Conservation (phyloP, 306 rosid species). For the Quercus wislizeni region DNA sequence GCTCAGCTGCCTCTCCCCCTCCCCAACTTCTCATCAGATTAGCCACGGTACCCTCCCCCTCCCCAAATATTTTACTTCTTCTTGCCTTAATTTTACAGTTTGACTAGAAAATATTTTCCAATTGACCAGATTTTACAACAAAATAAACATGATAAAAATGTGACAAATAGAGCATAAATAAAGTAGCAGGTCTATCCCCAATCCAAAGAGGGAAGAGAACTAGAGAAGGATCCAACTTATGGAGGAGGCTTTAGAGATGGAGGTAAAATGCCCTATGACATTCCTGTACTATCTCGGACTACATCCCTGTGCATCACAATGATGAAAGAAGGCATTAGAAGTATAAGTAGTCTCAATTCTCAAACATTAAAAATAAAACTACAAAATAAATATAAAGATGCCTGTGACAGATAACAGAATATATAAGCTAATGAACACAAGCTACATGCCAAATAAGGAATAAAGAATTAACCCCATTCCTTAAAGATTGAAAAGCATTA, state of each 20-base stretch:
- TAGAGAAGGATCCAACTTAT: conserved; percentile 46
- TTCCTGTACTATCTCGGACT: conserved; percentile 41
- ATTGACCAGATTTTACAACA: too few species aligned
- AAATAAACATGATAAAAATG: not conserved
- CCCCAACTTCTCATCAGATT: too few species aligned
- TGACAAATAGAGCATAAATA: not conserved
- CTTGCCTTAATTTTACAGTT: too few species aligned
- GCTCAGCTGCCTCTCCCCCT: too few species aligned
- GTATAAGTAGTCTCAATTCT: not conserved
- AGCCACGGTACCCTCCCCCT: too few species aligned
- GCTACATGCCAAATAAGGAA: not conserved
- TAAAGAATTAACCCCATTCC: not conserved
- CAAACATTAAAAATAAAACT: not conserved
- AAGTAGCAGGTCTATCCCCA: conserved; percentile 45
- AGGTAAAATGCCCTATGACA: conserved; percentile 66
- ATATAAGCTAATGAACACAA: not conserved
- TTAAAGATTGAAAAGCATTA: not conserved
- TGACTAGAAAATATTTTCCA: too few species aligned
- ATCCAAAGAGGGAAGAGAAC: conserved; percentile 39
- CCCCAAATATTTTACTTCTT: too few species aligned
- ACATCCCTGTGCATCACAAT: conserved; percentile 35
- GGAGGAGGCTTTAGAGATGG: conserved; percentile 76
- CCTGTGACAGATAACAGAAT: not conserved
- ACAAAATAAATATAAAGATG: not conserved
- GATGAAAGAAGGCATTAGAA: not conserved